Evolutionary conservation across 106 monocot species (phyloP).

Genomic region (Dendrobium nobile): DNA sequence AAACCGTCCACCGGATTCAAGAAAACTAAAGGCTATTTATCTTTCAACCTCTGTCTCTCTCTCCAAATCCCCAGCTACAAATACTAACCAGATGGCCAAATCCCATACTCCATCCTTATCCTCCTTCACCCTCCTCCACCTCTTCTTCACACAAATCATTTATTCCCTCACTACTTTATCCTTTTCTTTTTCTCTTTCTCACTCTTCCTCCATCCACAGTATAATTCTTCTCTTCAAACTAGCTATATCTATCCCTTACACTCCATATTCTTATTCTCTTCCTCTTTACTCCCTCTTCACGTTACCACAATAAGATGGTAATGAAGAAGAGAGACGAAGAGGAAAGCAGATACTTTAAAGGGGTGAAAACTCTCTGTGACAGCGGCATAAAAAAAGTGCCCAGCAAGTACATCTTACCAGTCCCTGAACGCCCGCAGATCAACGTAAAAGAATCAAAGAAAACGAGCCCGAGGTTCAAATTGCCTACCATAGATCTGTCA

Average conservation of each 20-base stretch:
- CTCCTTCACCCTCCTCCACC: not conserved
- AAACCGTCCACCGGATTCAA: too few relatives aligned
- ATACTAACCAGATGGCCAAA: not conserved
- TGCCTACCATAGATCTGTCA: slow-evolving; percentile 47
- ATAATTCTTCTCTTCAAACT: not conserved
- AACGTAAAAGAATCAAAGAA: not conserved
- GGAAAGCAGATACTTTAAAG: slow-evolving; percentile 24
- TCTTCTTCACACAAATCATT: not conserved
- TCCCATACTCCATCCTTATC: not conserved
- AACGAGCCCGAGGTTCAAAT: slow-evolving; percentile 1
- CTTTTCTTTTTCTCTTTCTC: not conserved
- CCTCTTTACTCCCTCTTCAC: not conserved
- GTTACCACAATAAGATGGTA: not conserved
- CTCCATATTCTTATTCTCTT: not conserved
- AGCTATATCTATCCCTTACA: not conserved
- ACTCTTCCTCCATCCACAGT: not conserved
- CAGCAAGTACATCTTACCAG: slow-evolving; percentile 40
- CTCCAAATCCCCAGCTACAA: not conserved
- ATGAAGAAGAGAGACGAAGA: slow-evolving; percentile 4
- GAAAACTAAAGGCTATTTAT: too few relatives aligned
- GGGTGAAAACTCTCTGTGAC: slow-evolving; percentile 46
- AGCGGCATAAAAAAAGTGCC: slow-evolving; percentile 36
- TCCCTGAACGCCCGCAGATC: slow-evolving; percentile 23
- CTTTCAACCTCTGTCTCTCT: not conserved
- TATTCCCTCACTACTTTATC: not conserved